These are phyloP conservation scores for Tricholoma furcatifolium DNA, from an alignment of 768 basidiomycete genomes.

Conservation along the genomic window DNA sequence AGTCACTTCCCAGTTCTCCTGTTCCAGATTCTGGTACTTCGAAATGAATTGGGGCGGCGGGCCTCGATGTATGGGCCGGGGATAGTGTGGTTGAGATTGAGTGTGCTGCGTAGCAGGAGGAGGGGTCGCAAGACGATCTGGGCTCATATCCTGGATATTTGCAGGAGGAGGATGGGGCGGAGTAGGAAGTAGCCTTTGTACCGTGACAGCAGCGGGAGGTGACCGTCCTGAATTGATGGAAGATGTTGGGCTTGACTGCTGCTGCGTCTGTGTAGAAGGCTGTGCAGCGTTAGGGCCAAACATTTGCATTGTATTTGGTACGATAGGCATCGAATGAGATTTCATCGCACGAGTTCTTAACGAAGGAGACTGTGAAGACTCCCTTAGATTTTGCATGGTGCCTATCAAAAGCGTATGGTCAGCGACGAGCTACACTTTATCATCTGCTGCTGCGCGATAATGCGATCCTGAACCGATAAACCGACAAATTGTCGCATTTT, in stretches of 20 bases:
- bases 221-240: conserved; percentile 38
- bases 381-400: conserved; percentile 41
- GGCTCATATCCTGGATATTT: conserved; percentile 24
- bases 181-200: conserved; percentile 38
- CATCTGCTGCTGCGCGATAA: neutral
- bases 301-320: conserved; percentile 55
- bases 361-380: conserved; percentile 50
- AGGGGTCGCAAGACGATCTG: conserved; percentile 33
- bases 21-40: conserved; percentile 50
- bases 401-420: conserved; percentile 30
- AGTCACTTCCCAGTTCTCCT: conserved; percentile 64
- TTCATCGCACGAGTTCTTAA: conserved; percentile 55
- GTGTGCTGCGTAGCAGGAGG: conserved; percentile 31
- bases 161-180: conserved; percentile 40
- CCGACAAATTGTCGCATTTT: conserved; percentile 13
- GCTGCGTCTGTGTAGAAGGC: conserved; percentile 37
- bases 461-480: conserved; percentile 14
- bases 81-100: conserved; percentile 46
- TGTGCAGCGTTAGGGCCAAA: conserved; percentile 40
- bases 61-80: conserved; percentile 63
- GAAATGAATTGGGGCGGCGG: conserved; percentile 54
- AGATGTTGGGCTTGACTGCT: conserved; percentile 48
- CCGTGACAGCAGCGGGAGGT: conserved; percentile 34
- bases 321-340: conserved; percentile 60
- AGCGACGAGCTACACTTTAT: conserved; percentile 14